Evolutionary conservation across 176 grass and related monocot genomes (phyloP).

Genomic region (Elymus sibiricus): DNA sequence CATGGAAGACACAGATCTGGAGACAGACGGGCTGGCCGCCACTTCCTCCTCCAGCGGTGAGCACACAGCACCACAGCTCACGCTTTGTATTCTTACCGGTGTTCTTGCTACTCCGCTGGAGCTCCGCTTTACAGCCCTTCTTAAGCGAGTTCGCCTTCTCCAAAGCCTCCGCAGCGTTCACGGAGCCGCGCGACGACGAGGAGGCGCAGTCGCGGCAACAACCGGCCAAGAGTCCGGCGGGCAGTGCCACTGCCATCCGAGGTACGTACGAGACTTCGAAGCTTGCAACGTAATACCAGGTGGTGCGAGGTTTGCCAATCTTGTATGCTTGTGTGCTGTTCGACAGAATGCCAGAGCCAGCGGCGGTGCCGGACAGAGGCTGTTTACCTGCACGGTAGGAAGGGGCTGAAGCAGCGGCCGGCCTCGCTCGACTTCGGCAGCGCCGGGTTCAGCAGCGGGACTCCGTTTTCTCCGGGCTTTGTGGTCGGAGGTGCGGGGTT

Average conservation of each 20-base stretch:
- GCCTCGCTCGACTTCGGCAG: constrained; percentile 66
- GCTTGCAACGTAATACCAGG: not conserved
- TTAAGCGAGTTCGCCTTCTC: not conserved
- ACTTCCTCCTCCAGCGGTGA: constrained; percentile 58
- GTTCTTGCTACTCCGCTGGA: constrained; percentile 33
- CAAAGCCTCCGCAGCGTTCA: constrained; percentile 46
- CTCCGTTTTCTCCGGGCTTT: constrained; percentile 48
- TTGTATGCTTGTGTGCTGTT: constrained; percentile 41
- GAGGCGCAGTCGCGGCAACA: constrained; percentile 26
- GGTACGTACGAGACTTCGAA: constrained; percentile 20
- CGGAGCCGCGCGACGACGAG: constrained; percentile 37
- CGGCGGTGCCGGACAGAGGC: constrained; percentile 27
- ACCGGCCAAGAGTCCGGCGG: constrained; percentile 15
- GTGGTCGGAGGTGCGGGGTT: constrained; percentile 45
- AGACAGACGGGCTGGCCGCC: constrained; percentile 48
- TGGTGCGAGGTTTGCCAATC: not conserved
- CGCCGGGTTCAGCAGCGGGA: constrained; percentile 42
- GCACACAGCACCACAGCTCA: constrained; percentile 36
- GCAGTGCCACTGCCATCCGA: constrained; percentile 8
- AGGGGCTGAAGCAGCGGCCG: constrained; percentile 41
- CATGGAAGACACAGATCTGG: constrained; percentile 59
- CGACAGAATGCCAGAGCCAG: constrained; percentile 59
- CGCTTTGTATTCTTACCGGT: constrained; percentile 42
- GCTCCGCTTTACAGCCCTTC: constrained; percentile 27
- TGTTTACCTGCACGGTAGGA: constrained; percentile 42